Percentiles rank a stretch among this genome's conserved stretches.
Conservation (phyloP, 1,284 basidiomycete species). For the Rugosomyces carneus region DNA sequence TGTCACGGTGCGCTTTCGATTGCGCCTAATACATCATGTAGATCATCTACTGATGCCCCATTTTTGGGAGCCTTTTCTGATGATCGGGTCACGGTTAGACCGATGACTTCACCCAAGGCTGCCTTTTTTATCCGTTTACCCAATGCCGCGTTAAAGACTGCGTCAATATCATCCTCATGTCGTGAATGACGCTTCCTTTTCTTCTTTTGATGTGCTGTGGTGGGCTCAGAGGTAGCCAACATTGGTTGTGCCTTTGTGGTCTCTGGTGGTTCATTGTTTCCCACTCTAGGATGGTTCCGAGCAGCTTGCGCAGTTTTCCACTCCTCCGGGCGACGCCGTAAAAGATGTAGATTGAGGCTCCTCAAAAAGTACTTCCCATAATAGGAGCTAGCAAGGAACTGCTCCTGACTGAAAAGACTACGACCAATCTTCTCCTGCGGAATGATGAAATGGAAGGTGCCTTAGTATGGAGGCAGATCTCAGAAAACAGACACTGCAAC, state of each 20-base stretch:
- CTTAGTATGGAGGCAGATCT: background rate
- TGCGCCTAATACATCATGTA: constrained; percentile 20
- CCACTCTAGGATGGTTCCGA: constrained; percentile 19
- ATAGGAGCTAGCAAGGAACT: constrained; percentile 64
- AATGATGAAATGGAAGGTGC: background rate
- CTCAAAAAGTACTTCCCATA: constrained; percentile 85
- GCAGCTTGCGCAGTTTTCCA: constrained; percentile 64
- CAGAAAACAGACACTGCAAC: constrained; percentile 17
- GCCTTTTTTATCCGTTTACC: constrained; percentile 55
- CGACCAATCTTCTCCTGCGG: constrained; percentile 83
- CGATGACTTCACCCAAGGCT: constrained; percentile 9
- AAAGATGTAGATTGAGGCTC: constrained; percentile 73
- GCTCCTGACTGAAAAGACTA: constrained; percentile 67
- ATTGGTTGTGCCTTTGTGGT: constrained; percentile 5
- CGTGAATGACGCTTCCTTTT: constrained; percentile 28
- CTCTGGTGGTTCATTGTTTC: constrained; percentile 8
- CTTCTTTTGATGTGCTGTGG: constrained; percentile 13
- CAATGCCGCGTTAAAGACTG: constrained; percentile 51
- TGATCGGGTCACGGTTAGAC: constrained; percentile 3
- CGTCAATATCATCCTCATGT: constrained; percentile 63
- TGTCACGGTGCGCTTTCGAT: constrained; percentile 21
- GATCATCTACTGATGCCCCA: constrained; percentile 7
- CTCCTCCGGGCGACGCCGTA: constrained; percentile 73
- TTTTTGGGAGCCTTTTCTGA: constrained; percentile 16
- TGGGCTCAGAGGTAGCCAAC: constrained; percentile 1